Percentiles rank a stretch among this genome's conserved stretches.
Evolutionary conservation across 73 alveolate species (phyloP).

Genomic region (Paramecium primaurelia): DNA sequence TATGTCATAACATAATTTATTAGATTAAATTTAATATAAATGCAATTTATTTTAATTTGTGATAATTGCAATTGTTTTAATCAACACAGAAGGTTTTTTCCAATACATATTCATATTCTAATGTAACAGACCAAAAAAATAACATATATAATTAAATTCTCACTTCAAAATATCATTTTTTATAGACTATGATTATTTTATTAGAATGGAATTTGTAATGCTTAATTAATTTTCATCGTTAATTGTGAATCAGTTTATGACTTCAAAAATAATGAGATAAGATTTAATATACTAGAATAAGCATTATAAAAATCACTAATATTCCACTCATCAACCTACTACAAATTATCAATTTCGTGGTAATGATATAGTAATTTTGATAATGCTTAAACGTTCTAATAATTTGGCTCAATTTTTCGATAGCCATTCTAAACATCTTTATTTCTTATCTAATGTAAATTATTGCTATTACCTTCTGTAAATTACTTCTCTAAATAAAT

Average conservation of each 20-base stretch:
- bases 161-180: neutral
- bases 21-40: neutral
- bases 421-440: slow-evolving; percentile 13
- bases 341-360: neutral
- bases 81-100: neutral
- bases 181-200: neutral
- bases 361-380: neutral
- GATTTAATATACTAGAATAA: neutral
- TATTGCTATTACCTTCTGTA: neutral
- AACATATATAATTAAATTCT: neutral
- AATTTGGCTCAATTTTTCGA: neutral
- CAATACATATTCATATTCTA: neutral
- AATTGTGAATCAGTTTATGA: neutral
- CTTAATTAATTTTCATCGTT: neutral
- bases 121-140: neutral
- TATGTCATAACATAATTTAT: neutral
- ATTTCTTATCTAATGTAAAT: neutral
- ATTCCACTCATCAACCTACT: neutral
- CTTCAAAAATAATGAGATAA: neutral
- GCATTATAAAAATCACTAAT: neutral
- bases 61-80: neutral
- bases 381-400: neutral
- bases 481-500: neutral
- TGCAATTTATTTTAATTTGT: neutral
- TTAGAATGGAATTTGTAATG: neutral